phyloP scores from a whole-genome alignment of 1,284 basidiomycete species.

The Inonotus obliquus region DNA sequence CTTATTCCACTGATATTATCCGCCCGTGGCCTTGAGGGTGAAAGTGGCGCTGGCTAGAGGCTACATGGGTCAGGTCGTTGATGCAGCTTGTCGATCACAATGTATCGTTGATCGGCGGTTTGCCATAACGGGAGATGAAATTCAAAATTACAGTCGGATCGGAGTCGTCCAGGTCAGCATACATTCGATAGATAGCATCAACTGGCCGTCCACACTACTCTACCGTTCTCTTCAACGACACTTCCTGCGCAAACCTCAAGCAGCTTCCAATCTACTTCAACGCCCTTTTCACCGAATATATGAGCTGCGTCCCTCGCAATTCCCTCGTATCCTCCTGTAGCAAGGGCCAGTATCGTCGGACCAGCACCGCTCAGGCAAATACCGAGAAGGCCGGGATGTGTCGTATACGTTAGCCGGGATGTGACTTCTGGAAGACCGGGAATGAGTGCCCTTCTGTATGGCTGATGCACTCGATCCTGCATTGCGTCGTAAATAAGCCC shows the following conservation, averaged over 20 bases:
- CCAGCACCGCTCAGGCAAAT: slow-evolving; percentile 98
- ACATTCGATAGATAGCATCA: background rate
- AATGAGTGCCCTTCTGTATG: slow-evolving; percentile 89
- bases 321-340: slow-evolving; percentile 76
- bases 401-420: slow-evolving; percentile 78
- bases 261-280: slow-evolving; percentile 83
- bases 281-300: slow-evolving; percentile 68
- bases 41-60: background rate
- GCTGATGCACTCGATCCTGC: slow-evolving; percentile 98
- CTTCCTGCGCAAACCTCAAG: slow-evolving; percentile 60
- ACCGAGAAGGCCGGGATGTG: slow-evolving; percentile 91
- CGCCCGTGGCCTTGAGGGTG: background rate
- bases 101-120: background rate
- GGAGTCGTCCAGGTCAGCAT: no score
- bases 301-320: slow-evolving; percentile 78
- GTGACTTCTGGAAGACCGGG: slow-evolving; percentile 93
- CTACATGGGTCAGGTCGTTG: no score
- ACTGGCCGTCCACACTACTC: slow-evolving; percentile 12
- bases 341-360: slow-evolving; percentile 96
- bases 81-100: background rate
- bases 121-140: no score
- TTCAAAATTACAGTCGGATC: no score
- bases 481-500: slow-evolving; percentile 98
- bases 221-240: slow-evolving; percentile 23
- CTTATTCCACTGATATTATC: background rate